Evolutionary conservation across 148 eudicot genomes (phyloP), one percentile per base, ranked within the genome.

Genomic region (Limonium bicolor): DNA sequence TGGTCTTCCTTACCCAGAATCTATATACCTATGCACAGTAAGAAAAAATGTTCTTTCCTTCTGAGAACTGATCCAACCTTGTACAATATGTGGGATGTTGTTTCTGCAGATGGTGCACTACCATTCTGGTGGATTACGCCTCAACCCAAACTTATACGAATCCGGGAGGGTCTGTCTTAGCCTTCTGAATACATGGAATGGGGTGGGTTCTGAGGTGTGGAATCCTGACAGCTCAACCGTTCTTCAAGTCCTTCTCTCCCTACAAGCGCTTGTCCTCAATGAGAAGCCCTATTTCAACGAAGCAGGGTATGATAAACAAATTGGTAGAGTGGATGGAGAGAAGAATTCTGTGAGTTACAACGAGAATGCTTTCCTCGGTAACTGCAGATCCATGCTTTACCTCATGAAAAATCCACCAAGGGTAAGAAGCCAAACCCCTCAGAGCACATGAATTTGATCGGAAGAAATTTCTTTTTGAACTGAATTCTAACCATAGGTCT

Each of bases 91-190:
- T 22, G 15, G 15, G 22, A 4, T 6, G 25, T 4, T 10, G 11
- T 15, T 48, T 42, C 15, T 56, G 56, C 82, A 92, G 99, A 34
- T 74, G 70, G 82, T 92, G 54, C 68, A 81, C 58, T 92, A 81
- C 57, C 72, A 67, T 45, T 92, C 99, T 15, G 82, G 94, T 6
- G 99, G 99, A 24, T 74, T 92, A 38, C 87, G 99, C 28, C 61
- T 85, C 49, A 92, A 92, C 62, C 99, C 99, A 1, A 92, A 92
- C 65, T 66, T 92, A 50, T 92, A 92, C n/a, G 99, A 92, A 52
- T 92, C 99, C 0, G 99, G 99, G 46, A 85, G 70, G 48, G 93
- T 92, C 56, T 92, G 99, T 44, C 94, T 92, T 5, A 92, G 99
- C 67, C 88, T 92, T 24, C 72, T 92, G 27, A 92, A 92, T 48